Evolutionary conservation across 352 stramenopile genomes (phyloP).

Genomic region (Phytophthora brassicae): DNA sequence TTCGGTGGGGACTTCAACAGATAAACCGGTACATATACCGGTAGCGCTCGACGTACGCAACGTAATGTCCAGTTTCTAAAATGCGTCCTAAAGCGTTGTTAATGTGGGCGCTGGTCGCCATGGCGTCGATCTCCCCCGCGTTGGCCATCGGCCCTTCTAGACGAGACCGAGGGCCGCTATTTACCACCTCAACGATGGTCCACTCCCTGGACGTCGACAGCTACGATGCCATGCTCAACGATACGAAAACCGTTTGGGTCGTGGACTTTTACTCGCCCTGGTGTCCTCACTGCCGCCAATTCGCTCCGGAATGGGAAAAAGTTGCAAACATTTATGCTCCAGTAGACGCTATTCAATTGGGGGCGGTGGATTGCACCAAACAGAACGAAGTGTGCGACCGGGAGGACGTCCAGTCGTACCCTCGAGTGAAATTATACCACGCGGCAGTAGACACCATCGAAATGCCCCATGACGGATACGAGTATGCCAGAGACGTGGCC

Average conservation of each 20-base stretch:
- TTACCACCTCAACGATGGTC: conserved; percentile 18
- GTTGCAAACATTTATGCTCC: conserved; percentile 55
- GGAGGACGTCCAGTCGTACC: conserved; percentile 64
- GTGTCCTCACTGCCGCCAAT: conserved; percentile 76
- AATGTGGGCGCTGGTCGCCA: conserved; percentile 1
- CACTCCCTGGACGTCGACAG: conserved; percentile 28
- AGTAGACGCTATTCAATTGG: conserved; percentile 49
- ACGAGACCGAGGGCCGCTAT: conserved; percentile 18
- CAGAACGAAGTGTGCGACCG: conserved; percentile 49
- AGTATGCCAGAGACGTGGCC: conserved; percentile 41
- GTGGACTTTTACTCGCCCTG: conserved; percentile 83
- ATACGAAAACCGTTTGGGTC: conserved; percentile 58
- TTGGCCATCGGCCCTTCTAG: conserved; percentile 4
- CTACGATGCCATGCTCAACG: conserved; percentile 47
- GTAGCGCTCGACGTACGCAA: neutral
- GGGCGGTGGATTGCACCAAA: conserved; percentile 70
- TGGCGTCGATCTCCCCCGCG: neutral
- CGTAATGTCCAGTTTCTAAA: neutral
- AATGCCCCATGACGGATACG: conserved; percentile 35
- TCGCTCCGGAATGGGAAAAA: conserved; percentile 65
- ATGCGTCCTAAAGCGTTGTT: conserved; percentile 5
- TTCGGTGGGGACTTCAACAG: neutral
- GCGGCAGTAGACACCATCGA: conserved; percentile 33
- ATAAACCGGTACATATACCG: neutral
- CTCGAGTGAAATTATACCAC: conserved; percentile 68